Conservation (phyloP, 2,329 filamentous ascomycete genomes). For the Penicillium sp. region DNA sequence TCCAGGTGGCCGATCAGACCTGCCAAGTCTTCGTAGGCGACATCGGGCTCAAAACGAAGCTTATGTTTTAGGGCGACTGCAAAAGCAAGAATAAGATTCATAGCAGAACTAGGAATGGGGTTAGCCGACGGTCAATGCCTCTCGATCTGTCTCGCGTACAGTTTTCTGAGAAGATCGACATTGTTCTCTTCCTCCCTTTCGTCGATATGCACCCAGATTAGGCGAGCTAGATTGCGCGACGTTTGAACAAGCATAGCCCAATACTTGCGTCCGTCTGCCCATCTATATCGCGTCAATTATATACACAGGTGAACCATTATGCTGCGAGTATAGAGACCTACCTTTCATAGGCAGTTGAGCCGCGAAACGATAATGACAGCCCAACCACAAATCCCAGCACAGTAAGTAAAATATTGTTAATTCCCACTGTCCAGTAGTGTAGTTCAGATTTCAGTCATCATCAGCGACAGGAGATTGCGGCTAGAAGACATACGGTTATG, state of each 20-base stretch:
- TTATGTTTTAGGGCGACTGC: slow-evolving; percentile 79
- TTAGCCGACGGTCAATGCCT: background rate
- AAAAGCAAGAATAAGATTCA: slow-evolving; percentile 80
- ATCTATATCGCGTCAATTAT: slow-evolving; percentile 34
- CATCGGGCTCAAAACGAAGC: slow-evolving; percentile 81
- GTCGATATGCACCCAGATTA: slow-evolving; percentile 78
- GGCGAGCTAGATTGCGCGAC: slow-evolving; percentile 64
- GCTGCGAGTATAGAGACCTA: slow-evolving; percentile 30
- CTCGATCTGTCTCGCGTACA: slow-evolving; percentile 44
- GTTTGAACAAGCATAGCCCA: slow-evolving; percentile 63
- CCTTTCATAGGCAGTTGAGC: slow-evolving; percentile 76
- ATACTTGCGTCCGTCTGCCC: slow-evolving; percentile 66
- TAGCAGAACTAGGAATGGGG: slow-evolving; percentile 54
- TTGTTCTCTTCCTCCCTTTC: slow-evolving; percentile 69
- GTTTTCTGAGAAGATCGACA: slow-evolving; percentile 70
- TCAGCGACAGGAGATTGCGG: background rate
- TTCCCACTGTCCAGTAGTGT: slow-evolving; percentile 48
- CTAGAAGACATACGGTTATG: slow-evolving; percentile 39
- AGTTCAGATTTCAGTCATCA: too few species aligned
- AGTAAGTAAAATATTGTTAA: slow-evolving; percentile 71
- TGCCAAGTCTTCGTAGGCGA: slow-evolving; percentile 73
- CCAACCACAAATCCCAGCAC: slow-evolving; percentile 81
- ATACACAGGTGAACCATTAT: too few species aligned
- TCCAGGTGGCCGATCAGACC: slow-evolving; percentile 73
- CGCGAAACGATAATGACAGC: slow-evolving; percentile 77